Percentiles rank a stretch among this genome's conserved stretches.
These are phyloP conservation scores for Chalciporus sp. DNA, from an alignment of 1,284 basidiomycete genomes.

Conservation along the genomic window DNA sequence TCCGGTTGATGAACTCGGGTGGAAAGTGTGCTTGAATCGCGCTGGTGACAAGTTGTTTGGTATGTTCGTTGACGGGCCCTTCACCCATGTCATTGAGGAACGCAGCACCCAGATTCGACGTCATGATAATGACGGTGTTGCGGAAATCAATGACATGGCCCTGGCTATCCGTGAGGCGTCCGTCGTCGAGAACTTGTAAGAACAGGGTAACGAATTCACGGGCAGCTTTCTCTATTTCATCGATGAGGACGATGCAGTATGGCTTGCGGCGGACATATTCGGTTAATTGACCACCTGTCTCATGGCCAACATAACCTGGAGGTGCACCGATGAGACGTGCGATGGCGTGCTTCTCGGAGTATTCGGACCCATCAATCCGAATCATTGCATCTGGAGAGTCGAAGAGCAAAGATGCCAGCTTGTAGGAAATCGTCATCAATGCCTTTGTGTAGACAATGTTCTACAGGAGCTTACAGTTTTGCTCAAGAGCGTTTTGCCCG, in stretches of 20 bases:
- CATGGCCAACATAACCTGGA: constrained; percentile 91
- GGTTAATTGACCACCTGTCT: constrained; percentile 88
- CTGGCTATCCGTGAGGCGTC: constrained; percentile 89
- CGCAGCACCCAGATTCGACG: constrained; percentile 85
- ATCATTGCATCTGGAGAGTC: constrained; percentile 91
- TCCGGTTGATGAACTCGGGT: constrained; percentile 91
- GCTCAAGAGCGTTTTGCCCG: constrained; percentile 85
- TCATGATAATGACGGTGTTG: constrained; percentile 94
- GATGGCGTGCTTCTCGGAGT: constrained; percentile 93
- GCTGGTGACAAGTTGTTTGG: constrained; percentile 71
- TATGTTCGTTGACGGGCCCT: constrained; percentile 67
- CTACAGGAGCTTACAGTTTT: constrained; percentile 72
- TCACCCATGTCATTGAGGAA: constrained; percentile 80
- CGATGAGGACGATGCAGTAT: constrained; percentile 80
- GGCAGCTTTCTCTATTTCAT: constrained; percentile 90
- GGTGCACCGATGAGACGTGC: constrained; percentile 89
- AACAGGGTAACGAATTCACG: constrained; percentile 91
- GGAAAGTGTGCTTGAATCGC: constrained; percentile 86
- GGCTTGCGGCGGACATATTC: constrained; percentile 91
- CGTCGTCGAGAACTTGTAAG: constrained; percentile 94
- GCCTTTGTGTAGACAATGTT: background rate
- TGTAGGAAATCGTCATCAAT: constrained; percentile 11
- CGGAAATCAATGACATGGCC: constrained; percentile 78
- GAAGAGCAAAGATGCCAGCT: constrained; percentile 87
- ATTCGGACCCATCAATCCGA: constrained; percentile 89